These are phyloP conservation scores for Juglanconis juglandina DNA, from an alignment of 2,329 filamentous ascomycete species.

Conservation along the genomic window DNA sequence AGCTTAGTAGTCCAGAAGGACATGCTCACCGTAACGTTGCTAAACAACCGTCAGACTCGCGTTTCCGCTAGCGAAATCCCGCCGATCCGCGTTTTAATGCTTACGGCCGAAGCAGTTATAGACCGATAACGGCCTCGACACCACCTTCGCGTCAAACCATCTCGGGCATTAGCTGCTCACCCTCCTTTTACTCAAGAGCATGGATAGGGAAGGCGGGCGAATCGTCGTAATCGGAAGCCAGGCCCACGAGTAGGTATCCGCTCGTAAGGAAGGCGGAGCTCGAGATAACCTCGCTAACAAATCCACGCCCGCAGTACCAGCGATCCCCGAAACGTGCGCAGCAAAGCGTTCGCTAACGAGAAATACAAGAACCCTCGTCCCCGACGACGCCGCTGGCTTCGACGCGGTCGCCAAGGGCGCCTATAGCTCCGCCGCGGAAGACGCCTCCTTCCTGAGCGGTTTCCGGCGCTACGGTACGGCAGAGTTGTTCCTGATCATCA, in stretches of 20 bases:
- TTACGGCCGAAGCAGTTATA: conserved; percentile 10
- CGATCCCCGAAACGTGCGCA: neutral
- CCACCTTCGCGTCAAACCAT: conserved; percentile 16
- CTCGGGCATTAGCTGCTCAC: conserved; percentile 21
- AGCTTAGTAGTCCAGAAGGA: neutral
- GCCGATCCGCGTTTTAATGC: neutral
- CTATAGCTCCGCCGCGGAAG: conserved; percentile 22
- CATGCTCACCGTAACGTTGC: too few relatives aligned
- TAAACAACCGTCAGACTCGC: neutral
- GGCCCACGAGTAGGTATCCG: neutral
- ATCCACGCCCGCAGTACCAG: neutral
- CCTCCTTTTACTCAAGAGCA: conserved; percentile 19
- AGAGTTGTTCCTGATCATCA: conserved; percentile 31
- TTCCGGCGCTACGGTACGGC: conserved; percentile 31
- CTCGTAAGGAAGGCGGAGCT: too few relatives aligned
- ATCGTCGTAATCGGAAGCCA: conserved; percentile 3
- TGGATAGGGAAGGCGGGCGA: conserved; percentile 10
- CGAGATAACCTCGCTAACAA: neutral
- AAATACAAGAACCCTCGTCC: conserved; percentile 25
- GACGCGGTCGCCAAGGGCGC: conserved; percentile 26
- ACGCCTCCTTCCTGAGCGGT: conserved; percentile 19
- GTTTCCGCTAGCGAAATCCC: neutral
- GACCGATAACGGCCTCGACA: conserved; percentile 17
- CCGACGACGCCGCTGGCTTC: conserved; percentile 8
- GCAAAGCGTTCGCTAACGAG: neutral